Base-by-base conservation (phyloP, 192 early-diverging fungal genomes). In the Spizellomyces sp. region DNA sequence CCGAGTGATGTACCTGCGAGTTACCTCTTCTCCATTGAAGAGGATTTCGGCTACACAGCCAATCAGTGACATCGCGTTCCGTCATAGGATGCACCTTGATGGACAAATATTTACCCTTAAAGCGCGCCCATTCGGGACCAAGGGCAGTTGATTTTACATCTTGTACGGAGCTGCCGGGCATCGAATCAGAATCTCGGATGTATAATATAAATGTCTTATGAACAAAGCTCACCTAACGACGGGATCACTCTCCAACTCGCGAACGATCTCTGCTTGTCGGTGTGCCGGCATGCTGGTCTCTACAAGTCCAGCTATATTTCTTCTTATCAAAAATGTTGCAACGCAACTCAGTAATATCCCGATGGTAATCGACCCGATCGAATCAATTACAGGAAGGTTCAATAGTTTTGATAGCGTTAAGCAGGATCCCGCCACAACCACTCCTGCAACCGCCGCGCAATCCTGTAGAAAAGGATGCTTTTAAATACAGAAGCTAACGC, bases 61-160 rank as follows among this genome's bases (percentile, higher is more conserved):
- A 36, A 3, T 36, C 27, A 36, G 3, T 36, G 27, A 36, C 27
- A 36, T 36, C 27, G 27, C 27, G 27, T 36, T 36, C 27, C 27
- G 27, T 3, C 0, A 36, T 36, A 36, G 27, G 3, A 36, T 36
- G 27, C 27, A 36, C 27, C 27, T 36, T 3, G 27, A 36, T 3
- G 27, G 27, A 36, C 58, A 65, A 46, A n/a, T 17, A 14, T 64
- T 2, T 50, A 74, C 76, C 80, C 57, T 87, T 87, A 64, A 87
- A 87, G 12, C 86, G 81, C 21, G 77, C 80, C 75, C 79, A 81
- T 12, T 87, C 83, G 6, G 76, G 66, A 17, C 85, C 82, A 22
- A 85, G 63, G 45, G 76, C 62, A 5, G 81, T 83, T 5, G 86
- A 80, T 62, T 87, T 87, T 2, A 87, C 79, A 67, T 87, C 86